A percentile compares a stretch with the other conserved stretches of the same genome.
These are phyloP conservation scores for Pythium aristosporum DNA, from an alignment of 352 stramenopile species.

Conservation along the genomic window DNA sequence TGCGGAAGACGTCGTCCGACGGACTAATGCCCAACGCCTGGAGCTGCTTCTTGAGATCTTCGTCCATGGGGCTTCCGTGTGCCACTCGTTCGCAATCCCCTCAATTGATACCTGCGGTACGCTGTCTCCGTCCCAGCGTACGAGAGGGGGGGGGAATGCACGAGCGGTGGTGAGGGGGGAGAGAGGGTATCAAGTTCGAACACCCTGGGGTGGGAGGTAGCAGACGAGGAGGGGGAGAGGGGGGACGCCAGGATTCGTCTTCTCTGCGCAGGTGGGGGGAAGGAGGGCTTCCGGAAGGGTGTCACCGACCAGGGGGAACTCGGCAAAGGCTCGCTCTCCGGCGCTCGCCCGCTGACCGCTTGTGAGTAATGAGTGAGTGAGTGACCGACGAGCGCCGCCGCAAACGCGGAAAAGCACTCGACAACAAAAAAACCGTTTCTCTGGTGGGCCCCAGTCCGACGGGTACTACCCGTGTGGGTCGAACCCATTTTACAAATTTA, in stretches of 20 bases:
- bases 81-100: constrained; percentile 25
- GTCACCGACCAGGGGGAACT: not conserved
- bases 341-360: constrained; percentile 1
- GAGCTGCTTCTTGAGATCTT: constrained; percentile 75
- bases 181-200: no score
- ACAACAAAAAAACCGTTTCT: constrained; percentile 23
- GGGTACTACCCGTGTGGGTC: not conserved
- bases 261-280: not conserved
- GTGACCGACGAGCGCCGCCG: constrained; percentile 13
- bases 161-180: no score
- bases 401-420: constrained; percentile 13
- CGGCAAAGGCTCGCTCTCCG: constrained; percentile 1
- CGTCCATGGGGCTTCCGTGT: constrained; percentile 45
- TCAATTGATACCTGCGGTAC: not conserved
- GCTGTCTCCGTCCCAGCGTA: not conserved
- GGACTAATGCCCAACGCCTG: constrained; percentile 80
- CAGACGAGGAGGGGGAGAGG: not conserved
- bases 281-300: not conserved
- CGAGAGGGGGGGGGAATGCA: not conserved
- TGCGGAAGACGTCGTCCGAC: constrained; percentile 81
- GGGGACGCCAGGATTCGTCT: not conserved
- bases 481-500: no score
- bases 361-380: constrained; percentile 17
- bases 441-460: constrained; percentile 3
- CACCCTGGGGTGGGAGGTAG: no score